Evolutionary conservation across 1,284 basidiomycete genomes (phyloP), one percentile per base, ranked within the genome.

Genomic region (Rhodotorula sp.): DNA sequence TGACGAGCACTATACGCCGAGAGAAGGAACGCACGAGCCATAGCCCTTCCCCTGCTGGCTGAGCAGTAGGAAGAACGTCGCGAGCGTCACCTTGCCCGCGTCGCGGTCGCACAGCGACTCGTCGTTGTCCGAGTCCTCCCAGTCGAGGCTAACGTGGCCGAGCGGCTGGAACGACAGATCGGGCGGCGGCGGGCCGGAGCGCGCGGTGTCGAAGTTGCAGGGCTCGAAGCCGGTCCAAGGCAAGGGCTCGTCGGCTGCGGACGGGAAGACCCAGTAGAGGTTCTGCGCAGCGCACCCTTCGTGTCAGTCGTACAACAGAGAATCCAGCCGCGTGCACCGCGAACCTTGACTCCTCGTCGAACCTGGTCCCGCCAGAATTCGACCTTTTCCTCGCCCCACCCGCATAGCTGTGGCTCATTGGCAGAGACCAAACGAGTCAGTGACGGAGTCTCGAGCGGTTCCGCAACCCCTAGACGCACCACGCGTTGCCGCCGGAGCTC

Each of bases 121-220:
- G 9, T 72, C 71, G 21, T 56, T 45, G 4, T 44, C 44, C 23
- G 68, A 66, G 50, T 73, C 67, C 19, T 65, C 63, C 67, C 67
- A 69, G 52, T 75, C 74, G 25, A 75, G 54, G 5, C 55, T 55
- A 21, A 67, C 58, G 53, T 75, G 74, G 1, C 74, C 74, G 7
- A 75, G 14, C 0, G 74, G 74, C 27, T n/a, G 53, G 52, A 75
- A 75, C 13, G 54, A 41, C 27, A 46, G 54, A 25, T 64, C 63
- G 1, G 63, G 63, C 34, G 63, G 46, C 13, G 54, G 54, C n/a
- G 63, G 63, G 21, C 63, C 63, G 16, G 34, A 23, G 5, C 44
- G n/a, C 4, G 14, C 13, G 5, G 41, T 27, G 1, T n/a, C 19
- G 14, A 61, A 21, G 34, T 54, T 71, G 48, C 65, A 45, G 7